A percentile compares a stretch with the other conserved stretches of the same genome.
Evolutionary conservation across 1,284 basidiomycete species (phyloP).

Genomic region (Salmacisia buchloeana): DNA sequence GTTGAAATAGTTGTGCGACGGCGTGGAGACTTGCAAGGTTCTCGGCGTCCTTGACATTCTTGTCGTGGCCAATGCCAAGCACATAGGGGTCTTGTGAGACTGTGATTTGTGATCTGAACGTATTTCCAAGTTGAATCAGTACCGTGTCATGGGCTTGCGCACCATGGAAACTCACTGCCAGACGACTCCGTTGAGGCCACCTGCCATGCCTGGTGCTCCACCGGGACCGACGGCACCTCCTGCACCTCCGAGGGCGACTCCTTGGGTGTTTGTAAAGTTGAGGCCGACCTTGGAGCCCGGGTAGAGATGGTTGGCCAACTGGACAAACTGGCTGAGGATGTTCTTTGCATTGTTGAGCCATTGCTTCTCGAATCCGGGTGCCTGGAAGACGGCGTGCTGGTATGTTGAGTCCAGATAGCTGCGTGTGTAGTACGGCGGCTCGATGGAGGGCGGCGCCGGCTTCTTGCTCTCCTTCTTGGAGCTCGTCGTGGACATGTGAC

Average conservation of each 20-base stretch:
- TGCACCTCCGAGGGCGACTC: background rate
- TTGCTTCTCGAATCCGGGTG: background rate
- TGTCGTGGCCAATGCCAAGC: conserved; percentile 61
- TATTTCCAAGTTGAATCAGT: too few species aligned
- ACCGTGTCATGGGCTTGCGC: too few species aligned
- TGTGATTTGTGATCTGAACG: background rate
- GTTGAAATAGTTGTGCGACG: conserved; percentile 11
- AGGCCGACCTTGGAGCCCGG: background rate
- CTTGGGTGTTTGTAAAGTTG: background rate
- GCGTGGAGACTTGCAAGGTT: conserved; percentile 58
- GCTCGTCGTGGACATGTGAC: background rate
- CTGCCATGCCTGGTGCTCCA: background rate
- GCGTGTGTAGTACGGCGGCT: background rate
- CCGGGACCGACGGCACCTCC: too few species aligned
- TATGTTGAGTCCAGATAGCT: background rate
- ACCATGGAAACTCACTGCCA: background rate
- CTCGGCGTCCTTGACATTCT: conserved; percentile 65
- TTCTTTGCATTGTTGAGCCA: background rate
- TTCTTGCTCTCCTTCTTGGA: background rate
- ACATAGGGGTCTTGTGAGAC: conserved; percentile 31
- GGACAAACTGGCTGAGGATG: background rate
- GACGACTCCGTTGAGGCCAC: background rate
- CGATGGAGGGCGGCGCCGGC: background rate
- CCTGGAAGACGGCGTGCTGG: background rate
- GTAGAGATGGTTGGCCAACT: background rate